Percentiles rank a stretch among this genome's conserved stretches.
These are phyloP conservation scores for Myxozyma nipponensis DNA, from an alignment of 805 yeast genomes.

Conservation along the genomic window DNA sequence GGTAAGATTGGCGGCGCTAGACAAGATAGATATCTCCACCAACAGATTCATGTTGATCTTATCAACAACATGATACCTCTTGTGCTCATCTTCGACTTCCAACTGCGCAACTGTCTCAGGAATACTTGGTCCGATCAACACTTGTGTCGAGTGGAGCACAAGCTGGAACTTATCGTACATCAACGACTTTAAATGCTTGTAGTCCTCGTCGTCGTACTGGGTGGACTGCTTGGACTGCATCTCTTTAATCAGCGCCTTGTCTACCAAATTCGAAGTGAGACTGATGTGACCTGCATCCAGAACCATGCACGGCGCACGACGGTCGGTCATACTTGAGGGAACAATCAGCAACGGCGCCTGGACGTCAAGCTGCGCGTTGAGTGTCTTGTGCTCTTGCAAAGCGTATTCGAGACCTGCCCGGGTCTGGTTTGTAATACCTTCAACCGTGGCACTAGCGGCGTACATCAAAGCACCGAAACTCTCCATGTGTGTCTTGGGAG, in stretches of 20 bases:
- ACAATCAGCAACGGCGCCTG: constrained; percentile 89
- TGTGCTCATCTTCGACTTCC: constrained; percentile 33
- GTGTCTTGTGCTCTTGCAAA: constrained; percentile 87
- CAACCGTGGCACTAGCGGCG: constrained; percentile 94
- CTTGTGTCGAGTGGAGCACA: constrained; percentile 75
- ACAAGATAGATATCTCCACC: constrained; percentile 80
- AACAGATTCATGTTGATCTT: constrained; percentile 68
- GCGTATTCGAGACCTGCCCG: constrained; percentile 90
- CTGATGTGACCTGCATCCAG: constrained; percentile 95
- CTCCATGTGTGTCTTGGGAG: constrained; percentile 80
- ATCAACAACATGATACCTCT: constrained; percentile 65
- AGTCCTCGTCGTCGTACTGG: constrained; percentile 60
- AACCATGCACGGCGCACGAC: constrained; percentile 84
- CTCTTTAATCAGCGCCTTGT: constrained; percentile 60
- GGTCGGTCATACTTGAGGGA: constrained; percentile 74
- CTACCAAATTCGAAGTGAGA: constrained; percentile 74
- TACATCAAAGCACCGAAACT: constrained; percentile 85
- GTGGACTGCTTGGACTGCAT: constrained; percentile 57
- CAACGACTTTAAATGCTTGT: constrained; percentile 66
- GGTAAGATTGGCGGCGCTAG: constrained; percentile 71
- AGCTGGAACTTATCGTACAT: constrained; percentile 88
- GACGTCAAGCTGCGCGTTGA: constrained; percentile 78
- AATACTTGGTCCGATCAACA: constrained; percentile 74
- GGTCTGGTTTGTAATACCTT: constrained; percentile 84
- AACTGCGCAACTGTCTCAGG: constrained; percentile 72